Evolutionary conservation across 768 basidiomycete species (phyloP), one percentile per base, ranked within the genome.

Genomic region (Boletus pseudopeckii): DNA sequence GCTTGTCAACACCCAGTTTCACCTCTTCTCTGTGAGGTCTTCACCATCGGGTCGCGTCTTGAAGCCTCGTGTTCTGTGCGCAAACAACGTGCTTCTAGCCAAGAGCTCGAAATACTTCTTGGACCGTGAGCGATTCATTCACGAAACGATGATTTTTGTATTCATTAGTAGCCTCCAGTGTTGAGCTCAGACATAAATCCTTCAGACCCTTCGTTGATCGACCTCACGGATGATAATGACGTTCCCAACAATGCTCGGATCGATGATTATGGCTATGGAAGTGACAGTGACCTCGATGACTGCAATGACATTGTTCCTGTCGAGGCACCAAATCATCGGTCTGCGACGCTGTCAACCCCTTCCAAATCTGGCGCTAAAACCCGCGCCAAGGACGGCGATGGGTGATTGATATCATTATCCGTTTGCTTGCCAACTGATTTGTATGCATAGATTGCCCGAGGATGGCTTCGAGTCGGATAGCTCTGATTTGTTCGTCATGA

Each of bases 231-330:
- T 9, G 50, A 48, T 24, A 48, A 45, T 3, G 56, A 55, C 17
- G 46, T 68, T 26, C 54, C 55, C 8, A 44, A 18, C 14, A 9
- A 45, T 28, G 36, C 39, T 42, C 30, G 7, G 10, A 52, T 61
- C 3, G 61, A 59, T 7, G 67, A 67, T 8, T 70, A 71, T 46
- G 71, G 61, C 8, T 74, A 70, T 43, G 62, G 32, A 33, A 69
- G 66, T 17, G 72, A 74, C 51, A 73, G 72, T 14, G 72, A 72
- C 39, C 64, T 74, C 24, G 72, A 72, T 18, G 69, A 71, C 7
- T 60, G 62, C 9, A 18, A 55, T 2, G 55, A 61, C 0, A n/a
- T 24, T 7, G n/a, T 43, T 42, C 39, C 37, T 46, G 22, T 41
- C 1, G n/a, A 52, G 13, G 20, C 13, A 4, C 3, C 13, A 4